Evolutionary conservation across 148 eudicot species (phyloP), one percentile per base, ranked within the genome.

Genomic region (Dianthus caryophyllus): DNA sequence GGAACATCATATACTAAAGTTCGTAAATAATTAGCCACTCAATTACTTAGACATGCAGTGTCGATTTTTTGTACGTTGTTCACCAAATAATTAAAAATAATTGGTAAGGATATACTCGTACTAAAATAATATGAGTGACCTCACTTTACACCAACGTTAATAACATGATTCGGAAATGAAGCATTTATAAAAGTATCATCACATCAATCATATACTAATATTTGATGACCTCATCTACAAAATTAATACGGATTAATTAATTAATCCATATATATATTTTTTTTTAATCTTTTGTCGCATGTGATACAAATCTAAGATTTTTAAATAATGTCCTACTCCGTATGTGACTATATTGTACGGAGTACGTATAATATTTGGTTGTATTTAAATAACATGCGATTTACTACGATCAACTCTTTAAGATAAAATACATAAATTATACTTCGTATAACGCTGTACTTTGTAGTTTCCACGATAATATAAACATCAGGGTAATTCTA

Each of bases 151-250:
- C 59, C 51, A 33, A 59, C 55, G n/a, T 55, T 65, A 30, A 30
- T 47, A 31, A 65, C 46, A 56, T 65, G 70, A 72, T 65, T 65
- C 47, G 55, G 18, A 63, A 61, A 47, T 33, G 27, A 27, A 71
- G 61, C 63, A 55, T 68, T 31, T 16, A 47, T 2, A 18, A 30
- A 46, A 41, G 31, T 31, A n/a, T 25, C 18, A 53, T 21, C 20
- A 70, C 31, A 9, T 16, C 20, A 55, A 7, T 43, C 12, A 64
- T 54, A 43, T 31, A n/a, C n/a, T n/a, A 25, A 41, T 57, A 43
- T 66, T 73, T 49, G 61, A 73, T 73, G 76, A 73, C 26, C 60
- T 73, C 76, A 58, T 20, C 13, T 47, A 73, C 12, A 5, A 11
- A 26, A 24, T 25, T 25, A 59, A 60, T 20, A 67, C n/a, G 31